phyloP scores from a whole-genome alignment of 306 rosid species.

The Gillenia trifoliata region DNA sequence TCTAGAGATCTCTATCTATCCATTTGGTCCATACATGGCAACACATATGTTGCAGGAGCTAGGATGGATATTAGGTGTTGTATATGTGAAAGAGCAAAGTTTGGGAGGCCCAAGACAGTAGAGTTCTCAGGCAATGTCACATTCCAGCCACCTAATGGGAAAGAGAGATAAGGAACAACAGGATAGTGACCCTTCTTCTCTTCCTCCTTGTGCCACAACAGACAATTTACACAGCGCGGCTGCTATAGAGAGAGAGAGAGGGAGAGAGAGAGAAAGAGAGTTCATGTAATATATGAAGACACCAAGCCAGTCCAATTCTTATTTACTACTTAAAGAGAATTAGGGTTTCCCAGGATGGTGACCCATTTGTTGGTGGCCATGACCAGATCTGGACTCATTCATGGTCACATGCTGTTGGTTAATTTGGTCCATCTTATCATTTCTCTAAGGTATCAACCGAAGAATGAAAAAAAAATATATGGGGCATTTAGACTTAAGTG shows the following conservation, averaged over 20 bases:
- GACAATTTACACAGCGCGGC: slow-evolving; percentile 29
- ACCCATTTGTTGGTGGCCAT: slow-evolving; percentile 31
- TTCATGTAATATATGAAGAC: neutral
- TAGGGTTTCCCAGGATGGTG: slow-evolving; percentile 30
- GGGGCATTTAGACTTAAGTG: too few relatives aligned
- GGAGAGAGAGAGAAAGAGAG: slow-evolving; percentile 6
- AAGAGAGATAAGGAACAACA: slow-evolving; percentile 53
- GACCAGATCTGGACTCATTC: slow-evolving; percentile 24
- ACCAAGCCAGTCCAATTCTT: slow-evolving; percentile 21
- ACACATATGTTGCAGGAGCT: slow-evolving; percentile 10
- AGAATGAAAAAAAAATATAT: neutral
- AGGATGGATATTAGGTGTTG: neutral
- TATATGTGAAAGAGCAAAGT: slow-evolving; percentile 18
- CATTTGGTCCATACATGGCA: slow-evolving; percentile 34
- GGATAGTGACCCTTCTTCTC: slow-evolving; percentile 50
- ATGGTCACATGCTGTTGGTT: slow-evolving; percentile 29
- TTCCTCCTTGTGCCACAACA: slow-evolving; percentile 13
- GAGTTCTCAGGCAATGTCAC: slow-evolving; percentile 48
- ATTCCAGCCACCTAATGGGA: slow-evolving; percentile 47
- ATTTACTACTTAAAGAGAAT: slow-evolving; percentile 25
- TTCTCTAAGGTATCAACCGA: neutral
- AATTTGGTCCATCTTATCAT: slow-evolving; percentile 10
- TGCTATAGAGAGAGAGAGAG: slow-evolving; percentile 6
- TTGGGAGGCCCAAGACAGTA: slow-evolving; percentile 37
- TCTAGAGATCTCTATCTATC: neutral